A percentile compares a stretch with the other conserved stretches of the same genome.
Evolutionary conservation across 2,329 filamentous ascomycete species (phyloP).

Genomic region (Fusarium floridanum): DNA sequence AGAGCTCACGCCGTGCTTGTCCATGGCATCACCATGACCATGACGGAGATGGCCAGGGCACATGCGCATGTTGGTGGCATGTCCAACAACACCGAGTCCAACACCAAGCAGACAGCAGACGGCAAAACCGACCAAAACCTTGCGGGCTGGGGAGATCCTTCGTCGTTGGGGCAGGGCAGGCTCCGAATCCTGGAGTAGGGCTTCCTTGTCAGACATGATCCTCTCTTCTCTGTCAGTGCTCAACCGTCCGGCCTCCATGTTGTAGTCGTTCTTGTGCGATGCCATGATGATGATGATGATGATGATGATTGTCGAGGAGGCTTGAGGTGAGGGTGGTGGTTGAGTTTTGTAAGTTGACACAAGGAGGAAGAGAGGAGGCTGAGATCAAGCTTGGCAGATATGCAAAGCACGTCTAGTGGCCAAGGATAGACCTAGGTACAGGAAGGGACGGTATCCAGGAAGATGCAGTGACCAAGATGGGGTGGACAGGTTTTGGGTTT

Average conservation of each 20-base stretch:
- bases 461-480: slow-evolving; percentile 37
- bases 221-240: slow-evolving; percentile 48
- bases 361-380: slow-evolving; percentile 24
- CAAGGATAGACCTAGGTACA: slow-evolving; percentile 26
- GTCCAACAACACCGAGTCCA: slow-evolving; percentile 43
- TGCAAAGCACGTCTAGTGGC: slow-evolving; percentile 42
- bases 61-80: slow-evolving; percentile 38
- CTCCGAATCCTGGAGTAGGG: slow-evolving; percentile 44
- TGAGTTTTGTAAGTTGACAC: slow-evolving; percentile 45
- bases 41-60: slow-evolving; percentile 46
- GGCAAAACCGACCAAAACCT: slow-evolving; percentile 42
- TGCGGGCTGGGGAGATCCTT: slow-evolving; percentile 42
- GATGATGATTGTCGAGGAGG: not conserved
- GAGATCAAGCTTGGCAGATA: slow-evolving; percentile 39
- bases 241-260: slow-evolving; percentile 48
- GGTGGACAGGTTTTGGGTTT: slow-evolving; percentile 38
- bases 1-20: slow-evolving; percentile 40
- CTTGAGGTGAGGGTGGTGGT: slow-evolving; percentile 26
- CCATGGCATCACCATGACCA: slow-evolving; percentile 33
- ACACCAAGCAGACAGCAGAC: slow-evolving; percentile 42
- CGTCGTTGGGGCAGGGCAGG: slow-evolving; percentile 27
- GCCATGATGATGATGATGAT: slow-evolving; percentile 29
- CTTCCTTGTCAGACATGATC: slow-evolving; percentile 45
- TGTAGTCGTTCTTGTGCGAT: slow-evolving; percentile 46
- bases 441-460: slow-evolving; percentile 9